These are phyloP conservation scores for Blumeriella jaapii DNA, from an alignment of 2,329 filamentous ascomycete species.

Conservation along the genomic window DNA sequence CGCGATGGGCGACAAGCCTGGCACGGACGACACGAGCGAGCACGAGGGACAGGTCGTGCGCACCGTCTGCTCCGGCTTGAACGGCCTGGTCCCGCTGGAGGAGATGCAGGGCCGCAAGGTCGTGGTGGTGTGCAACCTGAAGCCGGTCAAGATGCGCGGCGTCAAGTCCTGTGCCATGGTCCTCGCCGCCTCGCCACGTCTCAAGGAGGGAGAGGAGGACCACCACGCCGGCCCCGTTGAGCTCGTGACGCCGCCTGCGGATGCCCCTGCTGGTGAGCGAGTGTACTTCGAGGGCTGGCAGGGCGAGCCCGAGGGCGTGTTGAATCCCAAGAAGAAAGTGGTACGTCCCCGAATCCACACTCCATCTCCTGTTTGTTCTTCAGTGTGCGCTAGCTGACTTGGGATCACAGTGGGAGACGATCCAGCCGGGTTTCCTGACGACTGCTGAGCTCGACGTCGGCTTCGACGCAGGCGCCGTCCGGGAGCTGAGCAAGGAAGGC, in stretches of 20 bases:
- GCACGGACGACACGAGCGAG: conserved; percentile 79
- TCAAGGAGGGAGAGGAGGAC: conserved; percentile 71
- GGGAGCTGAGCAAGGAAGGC: conserved; percentile 62
- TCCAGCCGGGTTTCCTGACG: conserved; percentile 93
- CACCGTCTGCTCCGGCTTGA: conserved; percentile 93
- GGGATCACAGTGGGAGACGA: conserved; percentile 66
- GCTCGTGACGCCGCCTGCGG: conserved; percentile 73
- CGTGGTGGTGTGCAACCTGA: conserved; percentile 91
- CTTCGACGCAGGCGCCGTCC: conserved; percentile 70
- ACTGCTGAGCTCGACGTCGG: conserved; percentile 69
- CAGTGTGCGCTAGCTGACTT: no score
- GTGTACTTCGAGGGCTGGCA: conserved; percentile 93
- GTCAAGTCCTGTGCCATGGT: conserved; percentile 81
- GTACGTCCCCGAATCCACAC: not conserved
- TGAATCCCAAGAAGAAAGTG: conserved; percentile 99
- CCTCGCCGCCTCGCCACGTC: conserved; percentile 76
- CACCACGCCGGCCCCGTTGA: conserved; percentile 87
- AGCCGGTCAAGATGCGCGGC: conserved; percentile 98
- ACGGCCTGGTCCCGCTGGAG: conserved; percentile 81
- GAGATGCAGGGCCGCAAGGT: conserved; percentile 97
- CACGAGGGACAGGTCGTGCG: conserved; percentile 85
- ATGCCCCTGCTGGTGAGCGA: conserved; percentile 69
- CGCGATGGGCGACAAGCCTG: conserved; percentile 78
- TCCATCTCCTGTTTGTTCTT: not conserved
- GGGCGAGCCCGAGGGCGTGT: conserved; percentile 80